Evolutionary conservation across 1,139 yeast genomes (phyloP).

Genomic region (Candida albicans): DNA sequence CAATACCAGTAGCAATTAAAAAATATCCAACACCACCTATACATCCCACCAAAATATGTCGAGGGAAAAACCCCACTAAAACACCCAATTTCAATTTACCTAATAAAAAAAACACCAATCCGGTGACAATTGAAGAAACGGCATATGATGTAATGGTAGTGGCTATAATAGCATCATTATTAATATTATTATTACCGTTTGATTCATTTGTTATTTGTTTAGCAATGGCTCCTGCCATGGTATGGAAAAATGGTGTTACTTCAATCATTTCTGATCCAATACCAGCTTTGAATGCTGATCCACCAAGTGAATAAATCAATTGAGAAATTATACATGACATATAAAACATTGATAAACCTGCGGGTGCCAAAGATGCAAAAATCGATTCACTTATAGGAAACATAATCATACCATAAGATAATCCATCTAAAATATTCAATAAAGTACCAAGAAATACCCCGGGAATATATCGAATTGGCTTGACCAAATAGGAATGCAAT

Average conservation of each 20-base stretch:
- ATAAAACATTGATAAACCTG: constrained; percentile 92
- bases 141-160: constrained; percentile 90
- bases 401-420: constrained; percentile 96
- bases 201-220: constrained; percentile 53
- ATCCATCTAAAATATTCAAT: constrained; percentile 85
- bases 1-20: constrained; percentile 84
- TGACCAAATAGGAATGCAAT: constrained; percentile 22
- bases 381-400: constrained; percentile 85
- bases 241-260: constrained; percentile 94
- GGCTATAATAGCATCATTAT: constrained; percentile 62
- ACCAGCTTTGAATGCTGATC: constrained; percentile 84
- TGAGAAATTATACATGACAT: constrained; percentile 87
- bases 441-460: constrained; percentile 83
- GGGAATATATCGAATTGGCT: constrained; percentile 57
- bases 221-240: constrained; percentile 81
- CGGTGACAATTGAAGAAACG: constrained; percentile 79
- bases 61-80: constrained; percentile 90
- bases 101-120: constrained; percentile 69
- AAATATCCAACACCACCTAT: constrained; percentile 98
- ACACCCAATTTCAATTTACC: constrained; percentile 83
- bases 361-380: constrained; percentile 77
- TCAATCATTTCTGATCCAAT: constrained; percentile 98
- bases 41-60: constrained; percentile 94
- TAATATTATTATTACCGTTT: too few species aligned
- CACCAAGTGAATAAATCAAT: constrained; percentile 83